These are phyloP conservation scores for Solanum medicagineum DNA, from an alignment of 257 asterid species.

Conservation along the genomic window DNA sequence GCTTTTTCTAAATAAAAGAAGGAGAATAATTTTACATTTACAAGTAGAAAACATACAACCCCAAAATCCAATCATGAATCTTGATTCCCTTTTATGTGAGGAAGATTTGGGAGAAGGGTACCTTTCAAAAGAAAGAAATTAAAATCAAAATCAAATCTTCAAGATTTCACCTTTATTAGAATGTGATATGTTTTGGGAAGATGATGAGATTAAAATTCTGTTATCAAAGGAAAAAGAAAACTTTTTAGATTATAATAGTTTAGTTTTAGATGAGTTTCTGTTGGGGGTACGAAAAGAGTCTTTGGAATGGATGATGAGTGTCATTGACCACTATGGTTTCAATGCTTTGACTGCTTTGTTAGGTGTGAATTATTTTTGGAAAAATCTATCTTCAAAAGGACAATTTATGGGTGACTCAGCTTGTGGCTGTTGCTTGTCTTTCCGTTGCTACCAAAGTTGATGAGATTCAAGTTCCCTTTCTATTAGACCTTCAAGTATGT, in stretches of 20 bases:
- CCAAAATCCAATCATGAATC: conserved; percentile 38
- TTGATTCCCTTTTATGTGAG: conserved; percentile 60
- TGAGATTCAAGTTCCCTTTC: conserved; percentile 73
- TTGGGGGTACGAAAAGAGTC: conserved; percentile 38
- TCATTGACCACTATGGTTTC: conserved; percentile 43
- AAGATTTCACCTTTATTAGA: conserved; percentile 25
- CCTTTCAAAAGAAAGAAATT: neutral
- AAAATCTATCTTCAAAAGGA: conserved; percentile 41
- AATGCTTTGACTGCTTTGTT: conserved; percentile 43
- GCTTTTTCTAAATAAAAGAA: neutral
- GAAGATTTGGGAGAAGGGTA: neutral
- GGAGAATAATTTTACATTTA: neutral
- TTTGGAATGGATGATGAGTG: conserved; percentile 60
- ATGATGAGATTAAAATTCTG: conserved; percentile 53
- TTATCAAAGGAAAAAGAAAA: conserved; percentile 43
- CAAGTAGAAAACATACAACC: conserved; percentile 12
- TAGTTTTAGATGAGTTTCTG: conserved; percentile 30
- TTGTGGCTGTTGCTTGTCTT: conserved; percentile 81
- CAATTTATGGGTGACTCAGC: conserved; percentile 84
- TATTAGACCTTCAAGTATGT: conserved; percentile 71
- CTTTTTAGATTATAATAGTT: conserved; percentile 4
- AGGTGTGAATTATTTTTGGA: conserved; percentile 54
- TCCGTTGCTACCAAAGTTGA: conserved; percentile 87
- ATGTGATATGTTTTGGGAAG: conserved; percentile 76
- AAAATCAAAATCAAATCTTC: conserved; percentile 1